Conservation (phyloP, 2,329 filamentous ascomycete species). For the Neonectria neomacrospora region DNA sequence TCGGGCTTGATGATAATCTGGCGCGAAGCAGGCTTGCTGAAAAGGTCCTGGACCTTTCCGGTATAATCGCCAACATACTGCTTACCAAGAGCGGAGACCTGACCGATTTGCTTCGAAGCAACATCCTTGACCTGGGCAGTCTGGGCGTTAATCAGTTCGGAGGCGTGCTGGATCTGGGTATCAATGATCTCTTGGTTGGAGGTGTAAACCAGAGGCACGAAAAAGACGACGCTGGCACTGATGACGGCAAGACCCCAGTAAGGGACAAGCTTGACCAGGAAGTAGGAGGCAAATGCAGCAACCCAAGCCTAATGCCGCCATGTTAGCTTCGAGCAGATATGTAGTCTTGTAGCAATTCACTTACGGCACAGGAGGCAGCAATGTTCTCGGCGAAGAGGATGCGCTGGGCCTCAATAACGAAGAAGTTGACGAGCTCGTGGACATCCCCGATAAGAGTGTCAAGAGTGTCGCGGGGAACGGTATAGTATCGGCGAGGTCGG, state of each 20-base stretch:
- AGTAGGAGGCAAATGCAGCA: conserved; percentile 73
- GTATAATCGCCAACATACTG: conserved; percentile 76
- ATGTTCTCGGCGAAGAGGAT: conserved; percentile 77
- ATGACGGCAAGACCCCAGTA: conserved; percentile 76
- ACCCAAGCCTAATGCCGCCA: conserved; percentile 61
- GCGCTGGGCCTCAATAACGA: conserved; percentile 75
- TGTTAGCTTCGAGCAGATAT: conserved; percentile 31
- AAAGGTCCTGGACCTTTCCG: conserved; percentile 72
- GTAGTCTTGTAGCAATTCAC: conserved; percentile 46
- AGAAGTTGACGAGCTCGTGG: conserved; percentile 77
- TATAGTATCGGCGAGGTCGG: conserved; percentile 75
- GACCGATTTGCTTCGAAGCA: conserved; percentile 72
- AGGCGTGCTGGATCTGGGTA: conserved; percentile 66
- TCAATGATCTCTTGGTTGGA: conserved; percentile 78
- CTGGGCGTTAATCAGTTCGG: conserved; percentile 69
- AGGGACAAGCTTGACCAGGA: conserved; percentile 75
- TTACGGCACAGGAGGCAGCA: conserved; percentile 67
- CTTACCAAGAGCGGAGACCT: conserved; percentile 72
- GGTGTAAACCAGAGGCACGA: conserved; percentile 71
- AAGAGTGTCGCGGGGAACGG: conserved; percentile 70
- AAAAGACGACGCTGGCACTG: conserved; percentile 68
- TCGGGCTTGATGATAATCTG: conserved; percentile 53
- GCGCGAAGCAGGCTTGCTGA: conserved; percentile 60
- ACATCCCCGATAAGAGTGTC: conserved; percentile 71
- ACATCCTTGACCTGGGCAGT: conserved; percentile 70